Conservation (phyloP, 768 basidiomycete species). For the Paxillus ammoniavirescens region DNA sequence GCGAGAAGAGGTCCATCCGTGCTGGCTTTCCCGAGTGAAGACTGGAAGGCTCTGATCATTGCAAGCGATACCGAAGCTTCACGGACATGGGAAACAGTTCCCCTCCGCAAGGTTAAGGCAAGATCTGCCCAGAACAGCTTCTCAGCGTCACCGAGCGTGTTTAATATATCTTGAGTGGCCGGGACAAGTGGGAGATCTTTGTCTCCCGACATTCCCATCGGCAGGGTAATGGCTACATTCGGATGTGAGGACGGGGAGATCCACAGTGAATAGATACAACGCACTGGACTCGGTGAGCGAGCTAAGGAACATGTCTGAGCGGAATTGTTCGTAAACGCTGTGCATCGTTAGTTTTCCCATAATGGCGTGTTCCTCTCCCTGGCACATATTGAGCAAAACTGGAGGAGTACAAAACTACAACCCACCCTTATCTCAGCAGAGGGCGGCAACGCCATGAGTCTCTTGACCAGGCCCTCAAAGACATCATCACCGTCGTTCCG, state of each 20-base stretch:
- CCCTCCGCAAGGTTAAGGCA: constrained; percentile 49
- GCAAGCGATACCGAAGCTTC: constrained; percentile 72
- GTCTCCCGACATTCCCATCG: constrained; percentile 68
- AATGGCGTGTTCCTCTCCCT: constrained; percentile 77
- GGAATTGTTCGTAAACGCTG: constrained; percentile 74
- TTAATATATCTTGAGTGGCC: constrained; percentile 56
- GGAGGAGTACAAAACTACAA: background rate
- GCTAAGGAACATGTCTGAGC: constrained; percentile 84
- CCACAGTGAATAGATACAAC: constrained; percentile 27
- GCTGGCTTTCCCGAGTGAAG: constrained; percentile 67
- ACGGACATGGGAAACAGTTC: constrained; percentile 68
- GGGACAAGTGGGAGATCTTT: constrained; percentile 37
- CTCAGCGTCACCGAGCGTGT: constrained; percentile 65
- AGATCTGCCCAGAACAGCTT: constrained; percentile 68
- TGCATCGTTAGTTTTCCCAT: constrained; percentile 79
- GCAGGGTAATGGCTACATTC: constrained; percentile 71
- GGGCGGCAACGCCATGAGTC: constrained; percentile 53
- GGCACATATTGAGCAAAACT: background rate
- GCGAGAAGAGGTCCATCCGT: constrained; percentile 52
- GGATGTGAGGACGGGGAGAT: constrained; percentile 6
- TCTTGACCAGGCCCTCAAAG: constrained; percentile 54
- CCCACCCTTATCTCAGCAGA: constrained; percentile 58
- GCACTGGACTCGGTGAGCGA: constrained; percentile 88
- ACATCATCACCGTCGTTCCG: constrained; percentile 54
- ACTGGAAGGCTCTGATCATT: constrained; percentile 72